phyloP scores from a whole-genome alignment of 148 eudicot genomes.

The Nepenthes mirabilis region DNA sequence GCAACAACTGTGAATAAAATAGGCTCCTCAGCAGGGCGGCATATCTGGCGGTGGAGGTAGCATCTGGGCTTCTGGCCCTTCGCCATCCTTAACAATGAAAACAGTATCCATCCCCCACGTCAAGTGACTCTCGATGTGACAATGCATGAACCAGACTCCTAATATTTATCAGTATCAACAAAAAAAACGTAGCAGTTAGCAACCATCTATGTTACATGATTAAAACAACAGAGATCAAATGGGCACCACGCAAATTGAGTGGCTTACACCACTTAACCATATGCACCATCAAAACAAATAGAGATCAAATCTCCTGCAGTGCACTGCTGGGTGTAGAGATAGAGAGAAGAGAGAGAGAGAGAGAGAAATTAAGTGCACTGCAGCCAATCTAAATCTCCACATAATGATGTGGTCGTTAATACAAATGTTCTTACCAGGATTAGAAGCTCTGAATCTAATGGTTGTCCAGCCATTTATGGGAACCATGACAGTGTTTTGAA shows the following conservation, averaged over 20 bases:
- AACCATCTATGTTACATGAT: neutral
- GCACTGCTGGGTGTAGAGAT: too few species aligned
- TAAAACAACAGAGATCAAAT: neutral
- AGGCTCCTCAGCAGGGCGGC: neutral
- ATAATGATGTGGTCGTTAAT: neutral
- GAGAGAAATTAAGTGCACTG: too few species aligned
- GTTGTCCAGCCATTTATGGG: slow-evolving; percentile 22
- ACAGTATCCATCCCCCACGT: neutral
- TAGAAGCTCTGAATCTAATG: neutral
- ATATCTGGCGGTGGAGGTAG: neutral
- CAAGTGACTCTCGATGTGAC: neutral
- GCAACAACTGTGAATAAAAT: too few species aligned
- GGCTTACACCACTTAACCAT: too few species aligned
- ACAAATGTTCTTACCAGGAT: neutral
- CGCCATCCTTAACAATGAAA: neutral
- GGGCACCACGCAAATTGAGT: too few species aligned
- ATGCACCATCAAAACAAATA: too few species aligned
- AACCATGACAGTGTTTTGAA: slow-evolving; percentile 17
- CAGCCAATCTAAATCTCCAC: too few species aligned
- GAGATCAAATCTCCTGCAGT: too few species aligned
- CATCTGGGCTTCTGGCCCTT: neutral
- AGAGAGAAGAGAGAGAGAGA: too few species aligned
- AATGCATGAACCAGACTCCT: slow-evolving; percentile 1
- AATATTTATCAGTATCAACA: slow-evolving; percentile 1
- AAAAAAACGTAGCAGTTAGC: neutral